Percentiles rank a stretch among this genome's conserved stretches.
Conservation (phyloP, 305 asterid species). For the Rubia balearica region DNA sequence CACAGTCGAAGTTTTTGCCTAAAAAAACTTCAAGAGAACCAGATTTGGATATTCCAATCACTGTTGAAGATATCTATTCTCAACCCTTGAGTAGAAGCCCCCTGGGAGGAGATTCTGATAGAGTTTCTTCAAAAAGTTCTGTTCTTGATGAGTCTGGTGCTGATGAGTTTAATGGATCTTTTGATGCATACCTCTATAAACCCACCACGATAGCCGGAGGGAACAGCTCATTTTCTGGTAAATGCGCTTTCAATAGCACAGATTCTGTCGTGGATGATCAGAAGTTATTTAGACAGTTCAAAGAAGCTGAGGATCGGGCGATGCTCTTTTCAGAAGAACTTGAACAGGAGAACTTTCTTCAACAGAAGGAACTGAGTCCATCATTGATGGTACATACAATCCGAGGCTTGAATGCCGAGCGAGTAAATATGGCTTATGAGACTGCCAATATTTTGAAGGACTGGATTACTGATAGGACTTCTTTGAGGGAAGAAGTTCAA, state of each 20-base stretch:
- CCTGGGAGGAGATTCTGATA: conserved; percentile 39
- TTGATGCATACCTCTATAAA: conserved; percentile 36
- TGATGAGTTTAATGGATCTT: conserved; percentile 38
- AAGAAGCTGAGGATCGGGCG: conserved; percentile 73
- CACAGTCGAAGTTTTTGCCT: conserved; percentile 53
- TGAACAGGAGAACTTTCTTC: conserved; percentile 42
- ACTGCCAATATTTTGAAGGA: conserved; percentile 51
- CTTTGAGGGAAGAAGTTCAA: conserved; percentile 52
- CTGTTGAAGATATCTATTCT: conserved; percentile 78
- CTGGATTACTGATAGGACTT: conserved; percentile 73
- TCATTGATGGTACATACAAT: conserved; percentile 52
- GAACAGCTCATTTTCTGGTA: conserved; percentile 31
- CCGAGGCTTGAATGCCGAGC: conserved; percentile 60
- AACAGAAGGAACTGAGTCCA: conserved; percentile 43
- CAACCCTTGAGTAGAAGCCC: conserved; percentile 43
- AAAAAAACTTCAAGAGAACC: conserved; percentile 47
- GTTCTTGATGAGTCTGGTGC: conserved; percentile 31
- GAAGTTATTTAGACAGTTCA: conserved; percentile 42
- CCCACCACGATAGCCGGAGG: conserved; percentile 36
- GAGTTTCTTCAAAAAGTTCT: conserved; percentile 33
- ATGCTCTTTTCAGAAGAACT: conserved; percentile 62
- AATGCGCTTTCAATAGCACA: conserved; percentile 22
- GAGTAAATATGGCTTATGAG: conserved; percentile 64
- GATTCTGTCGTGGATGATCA: conserved; percentile 40
- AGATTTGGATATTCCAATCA: conserved; percentile 63